Base-by-base conservation (phyloP, 306 rosid species). In the Astragalus glycyphyllos region DNA sequence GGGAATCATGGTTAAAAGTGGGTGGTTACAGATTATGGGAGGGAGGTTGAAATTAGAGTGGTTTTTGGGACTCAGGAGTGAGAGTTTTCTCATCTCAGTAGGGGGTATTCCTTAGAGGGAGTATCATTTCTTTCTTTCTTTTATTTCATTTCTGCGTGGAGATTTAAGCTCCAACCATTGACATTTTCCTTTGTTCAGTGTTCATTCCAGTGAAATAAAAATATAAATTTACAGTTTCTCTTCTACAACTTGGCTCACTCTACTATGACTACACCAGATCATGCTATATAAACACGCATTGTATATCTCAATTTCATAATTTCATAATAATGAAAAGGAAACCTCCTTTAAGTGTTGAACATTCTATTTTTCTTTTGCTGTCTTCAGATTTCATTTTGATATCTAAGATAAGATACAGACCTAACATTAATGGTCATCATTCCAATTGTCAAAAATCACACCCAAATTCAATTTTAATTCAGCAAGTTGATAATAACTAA, bases 401-500 rank as follows among this genome's bases (percentile, higher is more conserved):
- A 41, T 41, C 11, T 41, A 9, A 8, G 4, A 1, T 41, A 41
- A 2, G 48, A 29, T 31, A 16, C 17, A 12, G 26, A 13, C 23
- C 35, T 4, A 55, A 20, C 8, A 54, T 14, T 12, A 7, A 61
- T 23, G 20, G 17, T 38, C 54, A 49, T 4, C 38, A 14, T 13
- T 44, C 11, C 31, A 29, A 42, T 41, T 42, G 58, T 17, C 38
- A 58, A 29, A 47, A 1, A 4, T 11, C 54, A 16, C 23, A 48
- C 45, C 37, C 37, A 48, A 49, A 37, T 48, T 57, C 79, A 57
- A 16, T 31, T 38, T 32, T 4, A 74, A 32, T 74, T 55, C 65
- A 70, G 37, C 37, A 50, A 29, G 32, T 11, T 44, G 3, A 14
- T 12, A 23, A 20, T 37, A 37, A 32, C n/a, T 2, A 62, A 42